Evolutionary conservation across 768 basidiomycete genomes (phyloP).

Genomic region (Tricholoma terreum): DNA sequence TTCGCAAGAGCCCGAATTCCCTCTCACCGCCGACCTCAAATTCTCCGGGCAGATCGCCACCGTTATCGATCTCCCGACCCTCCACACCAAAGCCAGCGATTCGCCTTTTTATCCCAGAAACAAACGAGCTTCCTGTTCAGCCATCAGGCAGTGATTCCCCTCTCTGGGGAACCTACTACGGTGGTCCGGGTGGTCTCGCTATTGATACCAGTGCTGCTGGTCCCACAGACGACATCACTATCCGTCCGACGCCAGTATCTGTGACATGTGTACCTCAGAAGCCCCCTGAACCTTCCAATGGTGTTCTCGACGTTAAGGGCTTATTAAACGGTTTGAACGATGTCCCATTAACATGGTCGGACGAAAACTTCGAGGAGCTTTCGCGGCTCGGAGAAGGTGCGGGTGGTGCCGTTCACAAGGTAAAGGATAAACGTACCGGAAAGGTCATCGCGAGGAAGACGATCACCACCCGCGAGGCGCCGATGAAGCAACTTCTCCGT

Average conservation of each 20-base stretch:
- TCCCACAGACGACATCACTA: constrained; percentile 40
- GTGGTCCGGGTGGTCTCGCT: constrained; percentile 33
- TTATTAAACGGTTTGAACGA: constrained; percentile 37
- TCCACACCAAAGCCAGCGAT: constrained; percentile 30
- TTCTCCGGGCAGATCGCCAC: constrained; percentile 28
- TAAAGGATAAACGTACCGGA: constrained; percentile 76
- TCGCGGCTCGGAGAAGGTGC: constrained; percentile 89
- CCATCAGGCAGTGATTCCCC: constrained; percentile 24
- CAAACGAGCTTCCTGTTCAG: constrained; percentile 10
- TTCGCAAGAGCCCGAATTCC: constrained; percentile 24
- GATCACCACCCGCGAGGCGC: constrained; percentile 87
- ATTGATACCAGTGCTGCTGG: constrained; percentile 20
- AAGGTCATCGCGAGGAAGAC: constrained; percentile 92
- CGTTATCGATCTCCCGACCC: constrained; percentile 25
- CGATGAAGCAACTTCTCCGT: constrained; percentile 86
- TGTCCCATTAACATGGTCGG: constrained; percentile 50
- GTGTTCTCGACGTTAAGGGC: constrained; percentile 36
- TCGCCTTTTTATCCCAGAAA: constrained; percentile 27
- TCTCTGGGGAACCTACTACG: constrained; percentile 39
- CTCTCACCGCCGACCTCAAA: constrained; percentile 16
- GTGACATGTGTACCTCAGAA: constrained; percentile 29
- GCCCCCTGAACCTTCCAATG: constrained; percentile 27
- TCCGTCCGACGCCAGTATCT: constrained; percentile 32
- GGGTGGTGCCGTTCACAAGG: constrained; percentile 94
- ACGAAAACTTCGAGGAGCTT: constrained; percentile 73